Evolutionary conservation across 192 early-diverging fungal species (phyloP).

Genomic region (Coemansia sp.): DNA sequence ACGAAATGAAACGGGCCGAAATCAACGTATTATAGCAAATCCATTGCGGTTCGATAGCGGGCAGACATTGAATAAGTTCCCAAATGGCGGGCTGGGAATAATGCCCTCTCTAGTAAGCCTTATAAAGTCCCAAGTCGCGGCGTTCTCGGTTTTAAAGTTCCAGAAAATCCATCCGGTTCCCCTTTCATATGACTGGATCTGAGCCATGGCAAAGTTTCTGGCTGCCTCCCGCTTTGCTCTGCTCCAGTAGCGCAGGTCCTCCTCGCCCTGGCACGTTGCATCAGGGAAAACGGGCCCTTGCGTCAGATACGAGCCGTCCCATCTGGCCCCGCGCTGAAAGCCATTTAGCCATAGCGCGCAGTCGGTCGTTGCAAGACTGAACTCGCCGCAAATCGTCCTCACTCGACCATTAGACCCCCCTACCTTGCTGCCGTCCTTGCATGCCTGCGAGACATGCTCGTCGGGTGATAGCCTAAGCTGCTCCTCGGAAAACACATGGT

Average conservation of each 20-base stretch:
- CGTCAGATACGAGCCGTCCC: constrained; percentile 59
- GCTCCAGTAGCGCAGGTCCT: constrained; percentile 38
- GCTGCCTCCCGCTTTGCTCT: constrained; percentile 51
- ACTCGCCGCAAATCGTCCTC: constrained; percentile 68
- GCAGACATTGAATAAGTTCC: constrained; percentile 22
- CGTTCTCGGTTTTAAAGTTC: constrained; percentile 57
- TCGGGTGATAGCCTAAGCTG: constrained; percentile 20
- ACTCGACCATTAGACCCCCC: constrained; percentile 29
- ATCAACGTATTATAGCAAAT: neutral
- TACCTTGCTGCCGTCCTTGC: constrained; percentile 31
- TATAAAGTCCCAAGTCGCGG: constrained; percentile 56
- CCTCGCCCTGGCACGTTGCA: constrained; percentile 23
- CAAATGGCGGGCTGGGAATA: constrained; percentile 41
- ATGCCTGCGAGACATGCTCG: constrained; percentile 34
- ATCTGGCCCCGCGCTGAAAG: constrained; percentile 57
- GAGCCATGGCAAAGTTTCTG: constrained; percentile 54
- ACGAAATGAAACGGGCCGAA: neutral
- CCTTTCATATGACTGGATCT: constrained; percentile 63
- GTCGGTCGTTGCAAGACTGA: constrained; percentile 68
- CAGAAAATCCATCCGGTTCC: constrained; percentile 59
- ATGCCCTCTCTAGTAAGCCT: constrained; percentile 38
- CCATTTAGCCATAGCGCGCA: constrained; percentile 72
- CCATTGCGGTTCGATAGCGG: neutral
- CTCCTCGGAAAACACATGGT: constrained; percentile 49
- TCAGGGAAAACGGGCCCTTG: constrained; percentile 6